Percentiles rank a stretch among this genome's conserved stretches.
Evolutionary conservation across 2,329 filamentous ascomycete species (phyloP).

Genomic region (Cladosporium velox): DNA sequence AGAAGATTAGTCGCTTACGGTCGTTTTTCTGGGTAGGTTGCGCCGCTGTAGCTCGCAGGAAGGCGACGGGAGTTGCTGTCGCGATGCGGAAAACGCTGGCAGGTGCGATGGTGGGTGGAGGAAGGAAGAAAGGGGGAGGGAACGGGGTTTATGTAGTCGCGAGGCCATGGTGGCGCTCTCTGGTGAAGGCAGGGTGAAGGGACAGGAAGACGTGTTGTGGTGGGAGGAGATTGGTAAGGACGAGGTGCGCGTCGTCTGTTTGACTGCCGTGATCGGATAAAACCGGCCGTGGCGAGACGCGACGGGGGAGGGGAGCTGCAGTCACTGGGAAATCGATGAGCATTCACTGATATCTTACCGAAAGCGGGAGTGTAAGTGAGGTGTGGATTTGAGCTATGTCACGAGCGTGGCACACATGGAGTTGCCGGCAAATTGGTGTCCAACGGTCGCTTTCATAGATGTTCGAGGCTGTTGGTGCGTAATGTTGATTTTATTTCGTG

Average conservation of each 20-base stretch:
- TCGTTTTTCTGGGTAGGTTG: neutral
- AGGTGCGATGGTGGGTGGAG: constrained; percentile 7
- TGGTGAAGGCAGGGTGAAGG: constrained; percentile 2
- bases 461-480: neutral
- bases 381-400: neutral
- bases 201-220: neutral
- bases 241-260: neutral
- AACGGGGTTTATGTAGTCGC: constrained; percentile 5
- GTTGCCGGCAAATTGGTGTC: neutral
- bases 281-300: neutral
- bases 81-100: neutral
- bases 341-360: constrained; percentile 1
- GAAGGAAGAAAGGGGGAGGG: neutral
- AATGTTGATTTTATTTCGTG: neutral
- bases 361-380: neutral
- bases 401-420: neutral
- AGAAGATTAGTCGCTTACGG: neutral
- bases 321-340: neutral
- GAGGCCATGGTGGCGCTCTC: neutral
- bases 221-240: neutral
- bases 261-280: neutral
- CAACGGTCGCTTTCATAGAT: neutral
- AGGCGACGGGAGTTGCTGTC: neutral
- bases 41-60: neutral
- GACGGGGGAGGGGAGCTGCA: neutral